Base-by-base conservation (phyloP, 225 moss, liverwort and hornwort species). In the Rhytidiadelphus loreus region DNA sequence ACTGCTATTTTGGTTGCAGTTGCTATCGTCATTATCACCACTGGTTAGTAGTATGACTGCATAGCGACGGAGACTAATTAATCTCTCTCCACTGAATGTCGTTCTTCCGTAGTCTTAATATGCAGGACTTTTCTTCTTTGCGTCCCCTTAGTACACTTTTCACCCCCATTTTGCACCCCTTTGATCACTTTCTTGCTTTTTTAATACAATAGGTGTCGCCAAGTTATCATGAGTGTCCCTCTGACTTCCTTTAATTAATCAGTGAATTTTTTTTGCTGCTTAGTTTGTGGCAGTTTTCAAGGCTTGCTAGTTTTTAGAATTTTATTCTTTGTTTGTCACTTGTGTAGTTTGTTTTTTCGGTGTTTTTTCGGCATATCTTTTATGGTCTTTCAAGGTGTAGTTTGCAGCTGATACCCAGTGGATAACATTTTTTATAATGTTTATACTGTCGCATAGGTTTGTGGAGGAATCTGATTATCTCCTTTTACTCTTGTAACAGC, bases 1-100 rank as follows among this genome's bases (percentile, higher is more conserved):
- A 90, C 95, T 72, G 95, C 95, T 82, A 99, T 99, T 88, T 90
- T 80, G 72, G 17, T 92, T 86, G 99, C 99, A 46, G 97, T 99
- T 58, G 15, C 94, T 26, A 80, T 99, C 39, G 99, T 99, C 58
- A 95, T 99, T 83, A 6, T 92, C 56, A 95, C 96, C 48, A 99
- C 99, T 37, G 98, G 98, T 95, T 65, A 89, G 85, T 78, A 52
- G 15, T 39, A n/a, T 37, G 52, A 60, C 26, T 62, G n/a, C 61
- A 50, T 28, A 62, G 9, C 50, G 50, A 61, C 39, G n/a, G n/a
- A n/a, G 62, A 52, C 62, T 41, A 60, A 30, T 64, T 24, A 16
- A 53, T 78, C 43, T 64, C 32, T 22, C 32, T 55, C 32, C 12
- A 32, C 7, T 65, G 53, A 37, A 7, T n/a, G 7, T n/a, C 37